Base-by-base conservation (phyloP, 169 alveolate genomes). In the Eimeria praecox region DNA sequence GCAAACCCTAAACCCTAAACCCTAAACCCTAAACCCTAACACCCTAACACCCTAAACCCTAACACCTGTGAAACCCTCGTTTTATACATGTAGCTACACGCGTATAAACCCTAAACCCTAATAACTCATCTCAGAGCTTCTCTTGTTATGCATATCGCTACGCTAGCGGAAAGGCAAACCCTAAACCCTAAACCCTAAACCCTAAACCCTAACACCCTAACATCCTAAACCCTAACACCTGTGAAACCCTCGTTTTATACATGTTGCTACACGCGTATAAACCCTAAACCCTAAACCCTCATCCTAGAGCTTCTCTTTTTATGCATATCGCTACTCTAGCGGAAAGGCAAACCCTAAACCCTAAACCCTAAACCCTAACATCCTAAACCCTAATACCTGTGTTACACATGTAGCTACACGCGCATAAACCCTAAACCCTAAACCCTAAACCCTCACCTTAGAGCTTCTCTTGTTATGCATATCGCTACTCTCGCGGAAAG, bases 1-100 rank as follows among this genome's bases (percentile, higher is more conserved):
- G 93, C 98, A 77, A 77, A 77, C 87, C 87, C 87, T 96, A 95
- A 98, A 99, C 20, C 99, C 99, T 56, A 97, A 96, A 85, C 97
- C 98, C 94, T 97, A 97, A 77, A 77, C 87, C 87, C 52, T 44
- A 35, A 75, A 75, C 86, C 86, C 86, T 75, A 75, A 77, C 35
- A 40, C 56, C 46, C 6, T n/a, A n/a, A n/a, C n/a, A n/a, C n/a
- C n/a, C n/a, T n/a, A n/a, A n/a, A n/a, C n/a, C n/a, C n/a, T n/a
- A n/a, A n/a, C n/a, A n/a, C n/a, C n/a, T n/a, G n/a, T n/a, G n/a
- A n/a, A n/a, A n/a, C n/a, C n/a, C 69, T 18, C 10, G 38, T 18
- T 14, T 14, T 14, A 69, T 8, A 44, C 40, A 14, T 30, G 44
- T 9, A 9, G 44, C 18, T 16, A 9, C 40, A 12, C 35, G 42